A percentile compares a stretch with the other conserved stretches of the same genome.
Evolutionary conservation across 2,329 filamentous ascomycete genomes (phyloP).

Genomic region (Diaporthe humulicola): DNA sequence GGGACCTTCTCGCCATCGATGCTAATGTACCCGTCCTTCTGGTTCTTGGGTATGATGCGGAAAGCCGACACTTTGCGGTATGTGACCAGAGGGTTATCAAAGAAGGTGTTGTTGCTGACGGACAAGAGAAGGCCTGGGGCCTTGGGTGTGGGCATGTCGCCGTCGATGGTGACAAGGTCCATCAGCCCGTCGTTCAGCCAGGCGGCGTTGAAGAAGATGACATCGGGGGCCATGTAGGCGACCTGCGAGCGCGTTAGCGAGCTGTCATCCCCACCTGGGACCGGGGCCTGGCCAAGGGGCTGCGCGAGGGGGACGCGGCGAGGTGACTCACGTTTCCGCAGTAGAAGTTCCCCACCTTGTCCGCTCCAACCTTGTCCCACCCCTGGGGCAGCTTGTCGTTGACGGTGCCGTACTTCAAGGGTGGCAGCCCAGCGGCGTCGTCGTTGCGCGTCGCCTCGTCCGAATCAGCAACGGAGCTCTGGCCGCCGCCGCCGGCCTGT

Average conservation of each 20-base stretch:
- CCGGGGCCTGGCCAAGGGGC: not conserved
- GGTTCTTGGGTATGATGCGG: slow-evolving; percentile 81
- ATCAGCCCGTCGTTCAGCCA: slow-evolving; percentile 87
- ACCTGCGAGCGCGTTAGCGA: slow-evolving; percentile 65
- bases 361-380: slow-evolving; percentile 81
- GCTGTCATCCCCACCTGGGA: not conserved
- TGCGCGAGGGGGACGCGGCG: not conserved
- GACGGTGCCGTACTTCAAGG: slow-evolving; percentile 83
- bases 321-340: slow-evolving; percentile 79
- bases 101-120: slow-evolving; percentile 81
- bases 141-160: slow-evolving; percentile 76
- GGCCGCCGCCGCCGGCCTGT: slow-evolving; percentile 25
- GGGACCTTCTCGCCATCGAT: slow-evolving; percentile 92
- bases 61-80: slow-evolving; percentile 92
- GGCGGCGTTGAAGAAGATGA: slow-evolving; percentile 89
- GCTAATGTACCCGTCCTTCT: slow-evolving; percentile 85
- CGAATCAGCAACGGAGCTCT: slow-evolving; percentile 29
- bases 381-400: slow-evolving; percentile 80
- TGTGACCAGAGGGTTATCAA: slow-evolving; percentile 81
- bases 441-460: slow-evolving; percentile 39
- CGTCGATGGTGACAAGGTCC: slow-evolving; percentile 86
- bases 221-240: slow-evolving; percentile 88
- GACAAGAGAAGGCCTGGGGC: slow-evolving; percentile 78
- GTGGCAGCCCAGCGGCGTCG: slow-evolving; percentile 72
- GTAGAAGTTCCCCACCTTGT: slow-evolving; percentile 92